A percentile compares a stretch with the other conserved stretches of the same genome.
Conservation (phyloP, 148 eudicot species). For the Pharnaceum exiguum region DNA sequence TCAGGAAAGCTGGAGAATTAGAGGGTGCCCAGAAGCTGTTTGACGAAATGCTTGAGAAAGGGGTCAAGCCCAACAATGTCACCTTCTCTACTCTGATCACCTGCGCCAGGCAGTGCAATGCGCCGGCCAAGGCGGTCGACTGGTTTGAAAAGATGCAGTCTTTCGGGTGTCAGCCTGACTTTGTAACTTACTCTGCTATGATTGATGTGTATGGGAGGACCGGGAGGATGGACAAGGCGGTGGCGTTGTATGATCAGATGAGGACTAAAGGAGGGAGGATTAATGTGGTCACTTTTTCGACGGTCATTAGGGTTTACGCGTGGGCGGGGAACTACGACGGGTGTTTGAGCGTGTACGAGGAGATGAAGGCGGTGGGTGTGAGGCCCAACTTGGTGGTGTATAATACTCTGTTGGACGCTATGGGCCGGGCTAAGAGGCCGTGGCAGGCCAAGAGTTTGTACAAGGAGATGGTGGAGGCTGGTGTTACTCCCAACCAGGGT, state of each 20-base stretch:
- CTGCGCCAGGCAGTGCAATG: constrained; percentile 55
- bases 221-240: constrained; percentile 59
- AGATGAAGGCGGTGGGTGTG: constrained; percentile 78
- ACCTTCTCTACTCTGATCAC: constrained; percentile 82
- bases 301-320: constrained; percentile 63
- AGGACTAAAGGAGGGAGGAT: constrained; percentile 69
- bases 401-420: constrained; percentile 66
- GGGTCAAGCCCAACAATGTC: constrained; percentile 66
- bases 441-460: constrained; percentile 77
- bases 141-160: constrained; percentile 80
- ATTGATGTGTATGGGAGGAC: constrained; percentile 76
- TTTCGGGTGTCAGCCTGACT: constrained; percentile 62
- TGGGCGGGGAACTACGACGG: constrained; percentile 77
- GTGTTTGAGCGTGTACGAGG: constrained; percentile 86
- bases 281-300: constrained; percentile 64
- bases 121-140: constrained; percentile 64
- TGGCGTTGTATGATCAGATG: constrained; percentile 70
- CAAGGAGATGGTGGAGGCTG: constrained; percentile 48
- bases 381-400: constrained; percentile 53
- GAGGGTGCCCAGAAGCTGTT: constrained; percentile 60
- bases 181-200: constrained; percentile 68
- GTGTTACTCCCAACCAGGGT: constrained; percentile 54
- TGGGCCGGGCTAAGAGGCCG: constrained; percentile 91
- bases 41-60: constrained; percentile 55
- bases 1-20: constrained; percentile 61